Evolutionary conservation across 495 filamentous ascomycete genomes (phyloP).

Genomic region (Aspergillus saccharolyticus): DNA sequence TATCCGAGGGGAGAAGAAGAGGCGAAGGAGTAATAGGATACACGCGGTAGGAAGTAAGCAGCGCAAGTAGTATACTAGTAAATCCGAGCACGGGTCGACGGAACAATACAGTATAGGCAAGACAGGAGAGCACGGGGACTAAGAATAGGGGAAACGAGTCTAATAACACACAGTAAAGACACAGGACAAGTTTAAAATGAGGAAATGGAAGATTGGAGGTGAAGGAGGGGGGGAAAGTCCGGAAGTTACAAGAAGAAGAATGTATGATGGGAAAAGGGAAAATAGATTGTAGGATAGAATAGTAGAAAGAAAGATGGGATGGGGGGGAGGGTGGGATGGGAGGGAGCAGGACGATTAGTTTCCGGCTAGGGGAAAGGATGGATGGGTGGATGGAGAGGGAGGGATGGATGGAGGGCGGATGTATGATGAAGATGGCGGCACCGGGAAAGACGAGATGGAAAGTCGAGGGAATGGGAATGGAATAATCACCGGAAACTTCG

Average conservation of each 20-base stretch:
- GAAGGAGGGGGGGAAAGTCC: slow-evolving; percentile 4
- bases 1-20: slow-evolving; percentile 2
- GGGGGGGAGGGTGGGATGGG: slow-evolving; percentile 10
- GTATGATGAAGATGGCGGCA: slow-evolving; percentile 9
- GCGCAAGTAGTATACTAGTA: slow-evolving; percentile 1
- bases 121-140: neutral
- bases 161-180: slow-evolving; percentile 3
- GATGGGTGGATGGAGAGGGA: slow-evolving; percentile 6
- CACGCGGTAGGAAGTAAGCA: slow-evolving; percentile 6
- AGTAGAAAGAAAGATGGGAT: neutral
- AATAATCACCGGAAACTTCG: slow-evolving; percentile 27
- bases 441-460: slow-evolving; percentile 18
- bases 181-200: slow-evolving; percentile 10
- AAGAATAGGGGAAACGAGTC: slow-evolving; percentile 6
- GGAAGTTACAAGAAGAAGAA: slow-evolving; percentile 9
- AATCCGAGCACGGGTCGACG: neutral
- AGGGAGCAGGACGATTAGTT: slow-evolving; percentile 14
- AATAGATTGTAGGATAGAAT: slow-evolving; percentile 9
- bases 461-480: slow-evolving; percentile 10
- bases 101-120: slow-evolving; percentile 5
- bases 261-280: slow-evolving; percentile 3
- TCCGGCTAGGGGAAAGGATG: slow-evolving; percentile 10
- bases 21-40: slow-evolving; percentile 9
- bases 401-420: slow-evolving; percentile 7
- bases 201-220: slow-evolving; percentile 9